These are phyloP conservation scores for Adansonia digitata DNA, from an alignment of 345 rosid species.

Conservation along the genomic window DNA sequence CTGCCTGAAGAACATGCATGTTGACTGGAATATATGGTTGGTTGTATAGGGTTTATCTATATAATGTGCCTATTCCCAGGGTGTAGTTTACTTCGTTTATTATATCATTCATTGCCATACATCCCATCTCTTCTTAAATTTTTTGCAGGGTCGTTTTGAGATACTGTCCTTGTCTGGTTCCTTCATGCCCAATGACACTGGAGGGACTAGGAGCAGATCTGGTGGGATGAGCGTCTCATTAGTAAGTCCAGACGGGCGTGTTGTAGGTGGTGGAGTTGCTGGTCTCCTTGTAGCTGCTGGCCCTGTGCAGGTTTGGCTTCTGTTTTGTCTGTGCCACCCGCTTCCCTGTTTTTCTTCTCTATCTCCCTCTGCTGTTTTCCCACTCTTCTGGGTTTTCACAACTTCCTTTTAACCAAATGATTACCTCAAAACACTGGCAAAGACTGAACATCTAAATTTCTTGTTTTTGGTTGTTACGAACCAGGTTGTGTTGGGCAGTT, in stretches of 20 bases:
- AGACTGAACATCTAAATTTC: not conserved
- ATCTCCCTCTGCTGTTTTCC: not conserved
- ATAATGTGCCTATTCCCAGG: not conserved
- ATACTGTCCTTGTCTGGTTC: conserved; percentile 91
- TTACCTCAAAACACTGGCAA: too few relatives aligned
- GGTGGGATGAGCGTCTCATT: too few relatives aligned
- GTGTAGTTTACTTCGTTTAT: not conserved
- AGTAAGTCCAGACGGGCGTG: conserved; percentile 93
- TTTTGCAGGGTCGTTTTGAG: conserved; percentile 85
- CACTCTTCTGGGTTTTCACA: not conserved
- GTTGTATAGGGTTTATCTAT: not conserved
- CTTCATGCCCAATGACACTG: conserved; percentile 83
- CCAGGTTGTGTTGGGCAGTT: conserved; percentile 81
- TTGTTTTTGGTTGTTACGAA: conserved; percentile 6
- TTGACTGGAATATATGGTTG: not conserved
- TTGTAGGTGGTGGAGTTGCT: conserved; percentile 86
- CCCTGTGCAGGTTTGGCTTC: conserved; percentile 68
- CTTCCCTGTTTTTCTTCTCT: not conserved
- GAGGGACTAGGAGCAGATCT: conserved; percentile 85
- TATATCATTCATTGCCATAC: not conserved
- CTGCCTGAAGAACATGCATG: not conserved
- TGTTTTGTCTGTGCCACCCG: not conserved
- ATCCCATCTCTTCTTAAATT: not conserved
- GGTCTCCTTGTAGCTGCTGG: conserved; percentile 88
- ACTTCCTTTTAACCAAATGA: too few relatives aligned